Evolutionary conservation across 1,284 basidiomycete genomes (phyloP).

Genomic region (Phellopilus nigrolimitatus): DNA sequence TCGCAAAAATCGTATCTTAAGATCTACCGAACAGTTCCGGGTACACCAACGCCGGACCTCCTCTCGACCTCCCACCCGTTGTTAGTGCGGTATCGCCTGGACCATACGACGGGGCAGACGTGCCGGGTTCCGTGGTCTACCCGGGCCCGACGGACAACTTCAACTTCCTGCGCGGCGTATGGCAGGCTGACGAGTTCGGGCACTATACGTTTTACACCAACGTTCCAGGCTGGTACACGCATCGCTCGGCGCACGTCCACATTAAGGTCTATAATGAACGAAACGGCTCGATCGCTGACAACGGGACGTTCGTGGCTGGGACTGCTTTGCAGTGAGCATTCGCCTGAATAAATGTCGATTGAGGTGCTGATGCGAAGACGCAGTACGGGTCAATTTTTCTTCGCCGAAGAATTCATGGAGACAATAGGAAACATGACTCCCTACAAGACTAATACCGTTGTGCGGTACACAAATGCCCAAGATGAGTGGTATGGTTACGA

Average conservation of each 20-base stretch:
- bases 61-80: too few species aligned
- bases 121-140: too few species aligned
- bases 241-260: slow-evolving; percentile 10
- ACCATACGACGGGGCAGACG: too few species aligned
- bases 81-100: too few species aligned
- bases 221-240: slow-evolving; percentile 13
- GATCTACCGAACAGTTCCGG: slow-evolving; percentile 1
- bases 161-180: slow-evolving; percentile 13
- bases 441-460: slow-evolving; percentile 14
- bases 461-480: slow-evolving; percentile 7
- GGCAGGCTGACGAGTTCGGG: slow-evolving; percentile 12
- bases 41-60: slow-evolving; percentile 1
- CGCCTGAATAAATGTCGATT: background rate
- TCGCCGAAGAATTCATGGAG: slow-evolving; percentile 13
- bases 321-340: slow-evolving; percentile 9
- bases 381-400: slow-evolving; percentile 17
- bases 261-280: slow-evolving; percentile 13
- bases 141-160: background rate
- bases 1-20: too few species aligned
- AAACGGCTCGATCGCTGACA: slow-evolving; percentile 14
- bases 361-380: background rate
- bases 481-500: slow-evolving; percentile 7
- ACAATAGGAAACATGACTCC: slow-evolving; percentile 11
- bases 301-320: slow-evolving; percentile 14
- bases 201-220: slow-evolving; percentile 11